Evolutionary conservation across 1,284 basidiomycete genomes (phyloP), one percentile per base, ranked within the genome.

Genomic region (Ganoderma leucocontextum): DNA sequence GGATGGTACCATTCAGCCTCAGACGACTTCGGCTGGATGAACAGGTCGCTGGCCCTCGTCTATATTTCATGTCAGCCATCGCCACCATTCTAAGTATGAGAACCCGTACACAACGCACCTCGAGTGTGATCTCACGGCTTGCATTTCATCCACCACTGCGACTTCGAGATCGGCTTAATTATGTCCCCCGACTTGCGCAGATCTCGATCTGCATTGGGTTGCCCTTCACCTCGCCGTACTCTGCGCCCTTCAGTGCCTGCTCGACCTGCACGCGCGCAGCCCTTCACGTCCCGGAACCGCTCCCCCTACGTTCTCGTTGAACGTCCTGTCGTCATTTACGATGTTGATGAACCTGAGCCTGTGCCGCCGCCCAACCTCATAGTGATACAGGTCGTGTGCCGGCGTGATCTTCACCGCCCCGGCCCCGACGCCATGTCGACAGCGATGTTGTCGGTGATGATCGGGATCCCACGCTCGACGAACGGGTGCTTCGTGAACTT

Each of bases 371-470:
- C 96, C 98, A 74, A 97, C 96, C 75, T 97, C 96, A 81, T 98
- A 99, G 87, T 99, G 97, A 79, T 98, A 98, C 44, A 91, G 93
- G 80, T 99, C 98, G 79, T 99, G 98, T 0, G 97, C 98, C n/a
- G 98, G 98, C 0, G 98, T 99, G 79, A 99, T 99, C 85, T 99
- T 99, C 69, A 99, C 97, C 6, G 97, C 98, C 82, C 98, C 98
- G 35, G 98, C 99, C 65, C 98, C 98, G 75, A 99, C 49, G 89
- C 88, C 92, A 96, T 98, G 80, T 99, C 97, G 72, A 98, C 97
- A 65, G 86, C 85, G 66, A 82, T 78, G 52, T 86, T 83, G 78
- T 99, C 98, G 53, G 91, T 87, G 68, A 99, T 85, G 79, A 99
- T 98, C 25, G 96, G 96, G 66, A 99, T 87, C 53, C 91, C 89